Percentiles rank a stretch among this genome's conserved stretches.
Evolutionary conservation across 345 rosid genomes (phyloP).

Genomic region (Eucalyptus dawsonii): DNA sequence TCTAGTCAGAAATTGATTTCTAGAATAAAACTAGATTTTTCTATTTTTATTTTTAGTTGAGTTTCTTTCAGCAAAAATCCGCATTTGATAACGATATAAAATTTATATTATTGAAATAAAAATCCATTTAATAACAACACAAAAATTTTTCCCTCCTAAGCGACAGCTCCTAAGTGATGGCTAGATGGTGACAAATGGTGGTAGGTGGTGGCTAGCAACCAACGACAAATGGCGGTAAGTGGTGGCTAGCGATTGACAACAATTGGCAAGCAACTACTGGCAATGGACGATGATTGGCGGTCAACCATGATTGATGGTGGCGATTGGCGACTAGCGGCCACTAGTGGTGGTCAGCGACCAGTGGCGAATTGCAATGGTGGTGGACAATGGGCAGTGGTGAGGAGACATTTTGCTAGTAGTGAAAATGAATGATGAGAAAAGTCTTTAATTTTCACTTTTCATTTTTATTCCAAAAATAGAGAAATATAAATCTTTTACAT

Average conservation of each 20-base stretch:
- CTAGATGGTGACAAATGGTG: no score
- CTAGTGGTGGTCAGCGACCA: fast-evolving
- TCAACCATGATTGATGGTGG: fast-evolving
- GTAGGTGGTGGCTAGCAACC: fast-evolving
- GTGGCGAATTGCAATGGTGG: no score
- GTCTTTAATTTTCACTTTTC: no score
- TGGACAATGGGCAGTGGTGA: fast-evolving
- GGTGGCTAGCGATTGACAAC: fast-evolving
- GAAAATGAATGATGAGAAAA: fast-evolving
- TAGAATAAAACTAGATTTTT: no score
- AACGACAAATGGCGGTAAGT: fast-evolving
- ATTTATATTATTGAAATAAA: fast-evolving
- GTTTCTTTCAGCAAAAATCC: fast-evolving
- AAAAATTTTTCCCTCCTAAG: no score
- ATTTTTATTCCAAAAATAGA: no score
- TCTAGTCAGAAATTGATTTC: fast-evolving
- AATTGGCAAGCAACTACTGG: no score
- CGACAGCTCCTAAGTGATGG: no score
- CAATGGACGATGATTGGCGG: fast-evolving
- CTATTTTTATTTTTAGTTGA: no score
- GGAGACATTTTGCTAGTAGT: no score
- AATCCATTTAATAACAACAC: no score
- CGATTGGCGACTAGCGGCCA: fast-evolving
- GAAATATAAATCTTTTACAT: fast-evolving
- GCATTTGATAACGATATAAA: fast-evolving